Evolutionary conservation across 176 grass and related monocot species (phyloP), one percentile per base, ranked within the genome.

Genomic region (Ensete glaucum): DNA sequence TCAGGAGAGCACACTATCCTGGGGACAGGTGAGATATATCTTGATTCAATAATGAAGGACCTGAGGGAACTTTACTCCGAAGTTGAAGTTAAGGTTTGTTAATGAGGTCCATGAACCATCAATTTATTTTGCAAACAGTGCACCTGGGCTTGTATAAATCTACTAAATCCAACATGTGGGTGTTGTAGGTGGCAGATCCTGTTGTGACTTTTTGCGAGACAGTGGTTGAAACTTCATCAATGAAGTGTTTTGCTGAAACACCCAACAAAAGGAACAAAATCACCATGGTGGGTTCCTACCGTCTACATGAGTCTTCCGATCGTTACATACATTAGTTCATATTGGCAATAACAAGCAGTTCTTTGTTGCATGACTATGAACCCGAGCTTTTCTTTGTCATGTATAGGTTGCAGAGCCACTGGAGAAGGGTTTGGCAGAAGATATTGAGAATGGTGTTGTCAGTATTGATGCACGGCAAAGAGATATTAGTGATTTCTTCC

Each of bases 231-330:
- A 99, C 90, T 49, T 99, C 95, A 73, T 99, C 95, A 5, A 99
- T 99, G 88, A 93, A 99, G 81, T 99, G 95, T 75, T 99, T 94
- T 89, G 95, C 95, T 65, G 95, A 99, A 88, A 99, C 95, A 68
- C 95, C 95, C 51, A 99, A 99, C 88, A 94, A 99, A 79, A 94
- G 87, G 84, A 99, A 91, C 79, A 99, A 99, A 94, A 89, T 99
- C 82, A 99, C 95, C 5, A 94, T 99, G 95, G 95, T 98, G 50
- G 63, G 80, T 62, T 77, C 43, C 26, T 55, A 17, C 2, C 27
- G 11, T 74, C 7, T 12, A 55, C 29, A 54, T 56, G 55, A 9
- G 0, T 24, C 62, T 54, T 67, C 53, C 25, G 26, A 24, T 80
- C 53, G 68, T 69, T 34, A 60, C 34, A 6, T 43, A 43, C 34